Evolutionary conservation across 129 eudicot species (phyloP), one percentile per base, ranked within the genome.

Genomic region (Silybum marianum): DNA sequence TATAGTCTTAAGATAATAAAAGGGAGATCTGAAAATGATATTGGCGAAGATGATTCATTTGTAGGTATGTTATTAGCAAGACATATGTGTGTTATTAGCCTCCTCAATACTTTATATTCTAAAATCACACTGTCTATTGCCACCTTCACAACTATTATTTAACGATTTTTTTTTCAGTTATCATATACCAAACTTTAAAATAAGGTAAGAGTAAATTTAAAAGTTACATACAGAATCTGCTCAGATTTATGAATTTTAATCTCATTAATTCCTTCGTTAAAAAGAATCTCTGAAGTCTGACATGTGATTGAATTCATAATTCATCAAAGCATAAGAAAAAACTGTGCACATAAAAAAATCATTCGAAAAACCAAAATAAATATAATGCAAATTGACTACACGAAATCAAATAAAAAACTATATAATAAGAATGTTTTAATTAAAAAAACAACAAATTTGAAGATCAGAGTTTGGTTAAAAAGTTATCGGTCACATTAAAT

Each of bases 401-500:
- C 0, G 3, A 60, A 6, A 19, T 23, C 6, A 21, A 19, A 7
- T 2, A 10, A 4, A 18, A 16, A 30, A 0, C 2, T 25, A 3
- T 16, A 30, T 6, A 65, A 18, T 10, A 16, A 1, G 25, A 6
- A 24, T 13, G 16, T 16, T 16, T 13, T 0, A 51, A 11, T 26
- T 4, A 25, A 4, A 11, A 26, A 21, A 68, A 3, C 0, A 3
- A 3, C 18, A 16, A 44, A 10, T 19, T 58, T 58, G 14, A 70
- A 82, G 84, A 86, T 86, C 84, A 86, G 86, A 78, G 58, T 28
- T 81, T 86, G 89, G 86, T 86, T 83, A 83, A 69, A 28, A 28
- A 18, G 76, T 78, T 82, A 78, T 82, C 81, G 75, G 86, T 82
- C 89, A 86, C 84, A 81, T 76, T 83, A 60, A 83, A 79, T 54